Base-by-base conservation (phyloP, 2,329 filamentous ascomycete genomes). In the Zarea fungicola region DNA sequence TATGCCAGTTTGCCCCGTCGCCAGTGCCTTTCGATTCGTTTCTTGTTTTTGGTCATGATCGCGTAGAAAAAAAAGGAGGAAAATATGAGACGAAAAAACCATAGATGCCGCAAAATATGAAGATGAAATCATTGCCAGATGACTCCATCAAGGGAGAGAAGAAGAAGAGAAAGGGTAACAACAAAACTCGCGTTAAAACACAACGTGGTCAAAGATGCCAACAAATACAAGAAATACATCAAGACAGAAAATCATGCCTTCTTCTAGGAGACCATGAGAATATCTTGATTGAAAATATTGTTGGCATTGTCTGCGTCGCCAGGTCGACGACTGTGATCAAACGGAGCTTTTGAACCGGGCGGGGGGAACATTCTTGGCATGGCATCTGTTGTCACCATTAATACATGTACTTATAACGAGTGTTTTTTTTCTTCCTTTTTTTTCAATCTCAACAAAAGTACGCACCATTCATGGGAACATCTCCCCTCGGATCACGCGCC, bases 241-340 rank as follows among this genome's bases (percentile, higher is more conserved):
- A 34, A 3, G 26, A 8, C 28, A 19, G n/a, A 18, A 31, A 6
- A 18, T 39, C 25, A 46, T 39, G 36, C 21, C n/a, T 48, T 28
- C 26, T 40, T 48, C 3, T 26, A 40, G 13, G 26, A 26, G 7
- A 34, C 16, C 35, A 48, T 40, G 21, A 48, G 36, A 21, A 48
- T n/a, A 21, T 48, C 44, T 34, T 40, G 36, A n/a, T 48, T 21
- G 21, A 48, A 48, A n/a, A 48, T 48, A 28, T 41, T 44, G 28
- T 19, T 29, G 28, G n/a, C 2, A 4, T 14, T 21, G 16, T 44
- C 43, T 18, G 13, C 26, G 10, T 14, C 26, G 25, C 34, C 21
- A 5, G 42, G 18, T 25, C 42, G 42, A 3, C 14, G 16, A 16
- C 23, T 16, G 21, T 31, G 26, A n/a, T 48, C 44, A 48, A 48